Evolutionary conservation across 768 basidiomycete genomes (phyloP).

Genomic region (Pleurotus pulmonarius): DNA sequence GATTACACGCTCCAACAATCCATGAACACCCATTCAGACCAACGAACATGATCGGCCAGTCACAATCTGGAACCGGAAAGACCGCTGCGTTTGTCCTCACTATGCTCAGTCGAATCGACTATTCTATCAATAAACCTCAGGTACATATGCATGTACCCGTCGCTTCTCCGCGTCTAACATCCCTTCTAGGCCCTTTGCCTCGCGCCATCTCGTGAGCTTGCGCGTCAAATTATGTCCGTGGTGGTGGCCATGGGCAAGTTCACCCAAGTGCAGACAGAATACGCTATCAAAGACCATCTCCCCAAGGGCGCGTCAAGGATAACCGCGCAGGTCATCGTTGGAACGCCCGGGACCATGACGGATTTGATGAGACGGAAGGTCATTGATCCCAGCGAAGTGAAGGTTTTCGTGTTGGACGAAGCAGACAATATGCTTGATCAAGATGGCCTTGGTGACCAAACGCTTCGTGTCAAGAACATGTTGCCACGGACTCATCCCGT

Average conservation of each 20-base stretch:
- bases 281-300: slow-evolving; percentile 89
- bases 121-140: slow-evolving; percentile 77
- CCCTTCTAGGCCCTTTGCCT: slow-evolving; percentile 80
- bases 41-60: slow-evolving; percentile 98
- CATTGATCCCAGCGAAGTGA: slow-evolving; percentile 76
- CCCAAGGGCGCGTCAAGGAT: slow-evolving; percentile 62
- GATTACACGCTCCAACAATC: slow-evolving; percentile 1
- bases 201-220: slow-evolving; percentile 96
- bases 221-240: slow-evolving; percentile 96
- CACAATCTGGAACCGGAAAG: slow-evolving; percentile 98
- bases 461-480: slow-evolving; percentile 85
- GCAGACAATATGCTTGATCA: slow-evolving; percentile 99
- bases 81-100: slow-evolving; percentile 97
- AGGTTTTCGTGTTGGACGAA: slow-evolving; percentile 95
- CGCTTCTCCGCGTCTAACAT: background rate
- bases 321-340: slow-evolving; percentile 89
- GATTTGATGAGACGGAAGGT: slow-evolving; percentile 79
- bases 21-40: slow-evolving; percentile 52
- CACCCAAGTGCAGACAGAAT: slow-evolving; percentile 89
- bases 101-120: slow-evolving; percentile 94
- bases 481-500: slow-evolving; percentile 47
- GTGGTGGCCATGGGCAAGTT: slow-evolving; percentile 94
- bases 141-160: slow-evolving; percentile 30
- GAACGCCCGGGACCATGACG: slow-evolving; percentile 93
- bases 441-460: slow-evolving; percentile 92